phyloP scores from a whole-genome alignment of 2,329 filamentous ascomycete genomes.

The Cladosporium sp. region DNA sequence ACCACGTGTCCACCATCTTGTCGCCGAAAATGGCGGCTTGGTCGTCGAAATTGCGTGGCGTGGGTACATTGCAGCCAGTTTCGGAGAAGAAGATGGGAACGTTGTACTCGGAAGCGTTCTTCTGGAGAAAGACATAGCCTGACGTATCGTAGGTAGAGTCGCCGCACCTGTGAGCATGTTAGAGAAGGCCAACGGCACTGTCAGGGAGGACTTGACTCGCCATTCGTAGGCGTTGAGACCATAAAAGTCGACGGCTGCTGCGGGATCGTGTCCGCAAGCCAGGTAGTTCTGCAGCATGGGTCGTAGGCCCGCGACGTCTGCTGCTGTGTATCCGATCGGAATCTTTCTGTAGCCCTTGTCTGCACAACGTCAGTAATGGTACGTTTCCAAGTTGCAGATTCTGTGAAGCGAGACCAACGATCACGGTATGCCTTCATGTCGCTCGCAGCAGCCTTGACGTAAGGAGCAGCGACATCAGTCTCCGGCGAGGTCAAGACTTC shows the following conservation, averaged over 20 bases:
- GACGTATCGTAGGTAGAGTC: slow-evolving; percentile 50
- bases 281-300: slow-evolving; percentile 67
- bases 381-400: neutral
- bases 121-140: slow-evolving; percentile 64
- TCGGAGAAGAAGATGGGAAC: slow-evolving; percentile 90
- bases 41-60: slow-evolving; percentile 60
- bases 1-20: slow-evolving; percentile 65
- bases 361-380: neutral
- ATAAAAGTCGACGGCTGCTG: slow-evolving; percentile 75
- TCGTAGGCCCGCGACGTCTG: slow-evolving; percentile 67
- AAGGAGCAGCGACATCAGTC: slow-evolving; percentile 64
- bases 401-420: slow-evolving; percentile 44
- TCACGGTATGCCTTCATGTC: slow-evolving; percentile 80
- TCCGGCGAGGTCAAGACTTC: slow-evolving; percentile 63
- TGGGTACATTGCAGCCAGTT: slow-evolving; percentile 69
- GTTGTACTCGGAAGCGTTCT: slow-evolving; percentile 61
- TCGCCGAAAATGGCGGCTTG: slow-evolving; percentile 70
- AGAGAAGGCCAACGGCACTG: neutral
- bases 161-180: slow-evolving; percentile 33
- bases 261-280: slow-evolving; percentile 64
- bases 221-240: slow-evolving; percentile 60
- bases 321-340: slow-evolving; percentile 80
- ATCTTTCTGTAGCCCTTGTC: slow-evolving; percentile 69
- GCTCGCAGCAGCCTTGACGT: slow-evolving; percentile 71
- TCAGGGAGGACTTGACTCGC: neutral